A percentile compares a stretch with the other conserved stretches of the same genome.
Conservation (phyloP, 768 basidiomycete species). For the Antrodiella citrinella region DNA sequence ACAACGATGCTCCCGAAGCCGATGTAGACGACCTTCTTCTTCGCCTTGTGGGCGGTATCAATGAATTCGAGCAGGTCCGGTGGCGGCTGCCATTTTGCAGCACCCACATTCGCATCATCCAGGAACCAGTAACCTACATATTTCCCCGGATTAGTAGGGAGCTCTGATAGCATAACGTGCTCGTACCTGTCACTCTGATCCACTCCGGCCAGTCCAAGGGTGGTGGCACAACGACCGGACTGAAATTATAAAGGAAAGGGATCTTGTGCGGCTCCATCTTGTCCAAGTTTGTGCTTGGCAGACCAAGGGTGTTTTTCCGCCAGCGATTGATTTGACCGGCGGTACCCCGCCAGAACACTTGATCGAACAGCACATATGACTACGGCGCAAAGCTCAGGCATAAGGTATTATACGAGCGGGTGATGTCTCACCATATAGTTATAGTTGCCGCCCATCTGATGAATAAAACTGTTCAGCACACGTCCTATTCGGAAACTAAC, state of each 20-base stretch:
- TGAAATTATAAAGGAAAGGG: conserved; percentile 97
- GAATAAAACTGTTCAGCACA: conserved; percentile 1
- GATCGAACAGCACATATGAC: conserved; percentile 96
- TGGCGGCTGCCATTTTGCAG: conserved; percentile 87
- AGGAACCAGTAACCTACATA: conserved; percentile 91
- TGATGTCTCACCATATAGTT: conserved; percentile 81
- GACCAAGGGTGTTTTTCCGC: conserved; percentile 68
- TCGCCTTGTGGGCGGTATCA: conserved; percentile 58
- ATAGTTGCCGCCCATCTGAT: conserved; percentile 89
- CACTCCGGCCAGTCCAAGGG: conserved; percentile 99
- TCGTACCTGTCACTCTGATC: conserved; percentile 83
- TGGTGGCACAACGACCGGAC: conserved; percentile 81
- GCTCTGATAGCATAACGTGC: not conserved
- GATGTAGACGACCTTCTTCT: conserved; percentile 93
- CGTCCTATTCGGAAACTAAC: no score
- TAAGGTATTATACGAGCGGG: not conserved
- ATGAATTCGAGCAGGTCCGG: conserved; percentile 76
- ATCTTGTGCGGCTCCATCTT: conserved; percentile 97
- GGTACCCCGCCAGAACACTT: conserved; percentile 95
- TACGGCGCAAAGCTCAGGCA: conserved; percentile 20
- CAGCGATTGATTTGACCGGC: conserved; percentile 93
- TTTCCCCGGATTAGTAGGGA: no score
- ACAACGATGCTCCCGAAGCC: conserved; percentile 98
- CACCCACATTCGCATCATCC: conserved; percentile 82
- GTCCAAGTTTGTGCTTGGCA: conserved; percentile 81